A percentile compares a stretch with the other conserved stretches of the same genome.
Conservation (phyloP, 2,329 filamentous ascomycete genomes). For the Nemania serpens region DNA sequence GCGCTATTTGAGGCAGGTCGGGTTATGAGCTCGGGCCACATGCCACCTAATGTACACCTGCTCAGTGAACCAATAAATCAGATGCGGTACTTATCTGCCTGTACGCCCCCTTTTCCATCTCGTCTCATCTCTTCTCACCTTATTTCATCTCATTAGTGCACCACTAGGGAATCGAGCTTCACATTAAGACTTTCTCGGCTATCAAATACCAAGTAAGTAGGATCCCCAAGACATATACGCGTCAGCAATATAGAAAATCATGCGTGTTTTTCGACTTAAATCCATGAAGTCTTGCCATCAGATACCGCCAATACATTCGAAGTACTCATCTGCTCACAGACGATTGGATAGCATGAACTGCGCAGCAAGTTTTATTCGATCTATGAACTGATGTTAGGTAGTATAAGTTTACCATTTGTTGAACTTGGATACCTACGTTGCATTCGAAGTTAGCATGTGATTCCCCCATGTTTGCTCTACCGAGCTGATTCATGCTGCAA, state of each 20-base stretch:
- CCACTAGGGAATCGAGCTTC: neutral
- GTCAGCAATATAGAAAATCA: neutral
- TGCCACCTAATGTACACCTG: neutral
- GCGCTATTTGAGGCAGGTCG: constrained; percentile 21
- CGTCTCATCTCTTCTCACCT: too few species aligned
- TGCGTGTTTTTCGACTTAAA: neutral
- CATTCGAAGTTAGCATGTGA: constrained; percentile 1
- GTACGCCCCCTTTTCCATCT: too few species aligned
- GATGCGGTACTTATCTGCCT: neutral
- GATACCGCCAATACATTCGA: too few species aligned
- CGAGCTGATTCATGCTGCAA: neutral
- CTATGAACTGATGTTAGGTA: too few species aligned
- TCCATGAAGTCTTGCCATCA: neutral
- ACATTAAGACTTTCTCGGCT: neutral
- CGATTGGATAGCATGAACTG: too few species aligned
- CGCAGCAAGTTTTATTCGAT: too few species aligned
- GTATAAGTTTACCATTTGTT: too few species aligned
- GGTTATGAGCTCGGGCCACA: constrained; percentile 11
- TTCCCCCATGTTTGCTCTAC: neutral
- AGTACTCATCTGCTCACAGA: too few species aligned
- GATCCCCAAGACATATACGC: neutral
- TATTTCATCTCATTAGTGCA: neutral
- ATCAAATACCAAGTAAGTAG: neutral
- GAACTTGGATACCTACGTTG: neutral
- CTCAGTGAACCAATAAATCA: neutral